phyloP scores from a whole-genome alignment of 495 filamentous ascomycete species.

The Aspergillus mulundensis region DNA sequence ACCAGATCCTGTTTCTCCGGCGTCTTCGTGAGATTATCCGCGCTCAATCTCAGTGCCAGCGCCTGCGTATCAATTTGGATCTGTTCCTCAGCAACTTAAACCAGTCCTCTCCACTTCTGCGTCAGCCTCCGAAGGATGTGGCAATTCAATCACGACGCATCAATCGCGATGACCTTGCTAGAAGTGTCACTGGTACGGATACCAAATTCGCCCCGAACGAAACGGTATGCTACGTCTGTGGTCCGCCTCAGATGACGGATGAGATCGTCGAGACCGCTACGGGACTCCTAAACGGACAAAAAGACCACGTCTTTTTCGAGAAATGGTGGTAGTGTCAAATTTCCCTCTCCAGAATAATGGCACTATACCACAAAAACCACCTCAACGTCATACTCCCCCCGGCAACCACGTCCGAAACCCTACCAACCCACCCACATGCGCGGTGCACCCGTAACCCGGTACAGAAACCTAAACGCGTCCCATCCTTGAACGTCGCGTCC shows the following conservation, averaged over 20 bases:
- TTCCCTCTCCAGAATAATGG: too few species aligned
- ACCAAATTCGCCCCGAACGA: constrained; percentile 32
- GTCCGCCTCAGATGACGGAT: constrained; percentile 77
- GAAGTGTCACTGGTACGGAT: constrained; percentile 38
- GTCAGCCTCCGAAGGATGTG: constrained; percentile 25
- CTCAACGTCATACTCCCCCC: background rate
- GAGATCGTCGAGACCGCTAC: constrained; percentile 58
- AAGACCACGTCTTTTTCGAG: constrained; percentile 66
- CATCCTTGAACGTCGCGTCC: background rate
- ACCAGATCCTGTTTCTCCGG: constrained; percentile 60
- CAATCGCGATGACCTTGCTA: constrained; percentile 44
- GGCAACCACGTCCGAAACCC: background rate
- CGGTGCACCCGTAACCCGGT: too few species aligned
- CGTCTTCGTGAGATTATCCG: constrained; percentile 42
- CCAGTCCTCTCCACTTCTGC: constrained; percentile 5
- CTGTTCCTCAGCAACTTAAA: constrained; percentile 37
- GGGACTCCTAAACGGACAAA: constrained; percentile 47
- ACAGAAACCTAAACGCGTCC: background rate
- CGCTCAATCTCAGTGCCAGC: constrained; percentile 25
- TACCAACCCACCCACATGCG: background rate
- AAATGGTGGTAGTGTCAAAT: constrained; percentile 95
- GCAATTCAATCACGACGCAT: constrained; percentile 47
- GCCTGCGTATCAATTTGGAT: constrained; percentile 30
- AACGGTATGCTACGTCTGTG: constrained; percentile 73
- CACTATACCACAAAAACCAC: background rate